Base-by-base conservation (phyloP, 805 yeast species). In the Henningerozyma blattae region DNA sequence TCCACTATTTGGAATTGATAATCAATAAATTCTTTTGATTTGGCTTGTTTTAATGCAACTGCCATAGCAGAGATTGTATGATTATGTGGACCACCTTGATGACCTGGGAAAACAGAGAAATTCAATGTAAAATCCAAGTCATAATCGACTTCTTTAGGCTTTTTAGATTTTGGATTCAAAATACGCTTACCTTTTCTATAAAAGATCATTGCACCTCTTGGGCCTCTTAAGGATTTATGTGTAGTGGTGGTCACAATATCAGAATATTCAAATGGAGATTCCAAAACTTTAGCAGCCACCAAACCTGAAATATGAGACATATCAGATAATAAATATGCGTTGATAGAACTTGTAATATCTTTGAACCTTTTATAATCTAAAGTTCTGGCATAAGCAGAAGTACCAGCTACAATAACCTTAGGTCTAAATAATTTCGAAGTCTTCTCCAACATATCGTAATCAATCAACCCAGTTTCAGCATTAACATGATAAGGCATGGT, bases 71-170 rank as follows among this genome's bases (percentile, higher is more conserved):
- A 76, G 54, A 89, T 89, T 49, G 97, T 89, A 64, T 89, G 96
- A 68, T 89, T 89, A 64, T 89, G 97, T 47, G 98, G 98, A 56
- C 98, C 98, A 68, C 98, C 98, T 69, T 89, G 98, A 62, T 89
- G 97, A 44, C 94, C 97, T 48, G 98, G 98, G 83, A 89, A 89
- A 36, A 89, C 97, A 22, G 95, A 84, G 57, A 89, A 89, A 72
- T 89, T 89, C 63, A 89, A 86, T 58, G 76, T 80, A 56, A 76
- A 75, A 63, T 89, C 97, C 54, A 89, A 72, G 51, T 89, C 95
- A 59, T 85, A 87, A 33, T 70, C 64, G 36, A 80, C 67, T 62
- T 84, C 87, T 60, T 82, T 83, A 45, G 95, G 96, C 47, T 75
- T 75, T 69, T 83, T 84, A 44, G 69, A 77, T 45, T 76, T 74